Evolutionary conservation across 2,329 filamentous ascomycete species (phyloP).

Genomic region (Monosporascus sp.): DNA sequence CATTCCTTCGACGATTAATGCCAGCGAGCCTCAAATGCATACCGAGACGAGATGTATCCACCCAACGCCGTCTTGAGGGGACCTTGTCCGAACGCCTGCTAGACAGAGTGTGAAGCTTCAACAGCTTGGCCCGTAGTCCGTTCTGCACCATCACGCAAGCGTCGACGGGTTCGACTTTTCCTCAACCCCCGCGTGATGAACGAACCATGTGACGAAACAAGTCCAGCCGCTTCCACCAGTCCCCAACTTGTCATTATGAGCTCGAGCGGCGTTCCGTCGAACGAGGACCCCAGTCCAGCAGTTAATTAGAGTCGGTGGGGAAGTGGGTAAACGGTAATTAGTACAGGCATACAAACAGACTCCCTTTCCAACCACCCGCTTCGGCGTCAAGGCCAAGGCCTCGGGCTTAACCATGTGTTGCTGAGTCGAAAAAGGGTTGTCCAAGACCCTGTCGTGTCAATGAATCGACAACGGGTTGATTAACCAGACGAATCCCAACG

Average conservation of each 20-base stretch:
- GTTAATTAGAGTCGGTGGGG: not conserved
- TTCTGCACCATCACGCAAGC: no score
- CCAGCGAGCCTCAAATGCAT: not conserved
- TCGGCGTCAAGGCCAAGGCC: not conserved
- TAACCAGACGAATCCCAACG: constrained; percentile 6
- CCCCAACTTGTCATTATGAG: no score
- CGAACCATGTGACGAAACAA: no score
- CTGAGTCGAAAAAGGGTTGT: constrained; percentile 1
- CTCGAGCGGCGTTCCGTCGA: no score
- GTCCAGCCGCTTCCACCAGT: no score
- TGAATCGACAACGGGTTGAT: constrained; percentile 7
- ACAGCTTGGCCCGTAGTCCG: not conserved
- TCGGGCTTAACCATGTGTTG: no score
- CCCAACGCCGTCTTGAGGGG: not conserved
- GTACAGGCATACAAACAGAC: constrained; percentile 22
- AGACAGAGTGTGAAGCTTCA: not conserved
- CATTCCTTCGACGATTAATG: not conserved
- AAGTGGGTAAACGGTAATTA: constrained; percentile 17
- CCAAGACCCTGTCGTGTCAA: constrained; percentile 8
- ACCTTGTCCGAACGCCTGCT: not conserved
- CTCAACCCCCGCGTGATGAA: no score
- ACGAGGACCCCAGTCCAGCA: no score
- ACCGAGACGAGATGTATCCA: not conserved
- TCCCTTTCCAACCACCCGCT: constrained; percentile 5
- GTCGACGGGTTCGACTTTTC: no score